Percentiles rank a stretch among this genome's conserved stretches.
Evolutionary conservation across 306 rosid genomes (phyloP).

Genomic region (Styphnolobium japonicum): DNA sequence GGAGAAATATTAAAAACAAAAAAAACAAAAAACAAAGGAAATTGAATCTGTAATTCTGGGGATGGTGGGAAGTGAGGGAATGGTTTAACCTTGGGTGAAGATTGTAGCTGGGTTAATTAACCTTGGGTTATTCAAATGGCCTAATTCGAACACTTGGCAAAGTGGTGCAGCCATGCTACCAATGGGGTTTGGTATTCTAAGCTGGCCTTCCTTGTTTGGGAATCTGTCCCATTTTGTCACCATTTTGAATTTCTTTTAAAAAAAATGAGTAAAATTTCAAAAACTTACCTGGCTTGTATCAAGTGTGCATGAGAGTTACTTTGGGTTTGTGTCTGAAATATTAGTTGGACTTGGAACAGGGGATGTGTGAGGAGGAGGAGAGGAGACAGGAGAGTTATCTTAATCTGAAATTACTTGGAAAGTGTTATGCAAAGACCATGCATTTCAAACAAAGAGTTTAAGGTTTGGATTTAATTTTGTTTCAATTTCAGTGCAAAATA

Average conservation of each 20-base stretch:
- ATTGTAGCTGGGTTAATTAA: constrained; percentile 38
- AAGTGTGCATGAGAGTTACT: constrained; percentile 21
- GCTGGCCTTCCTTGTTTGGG: constrained; percentile 37
- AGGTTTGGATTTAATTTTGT: too few relatives aligned
- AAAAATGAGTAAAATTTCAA: background rate
- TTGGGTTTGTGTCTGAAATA: constrained; percentile 2
- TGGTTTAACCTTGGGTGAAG: constrained; percentile 33
- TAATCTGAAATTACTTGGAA: constrained; percentile 12
- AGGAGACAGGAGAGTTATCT: background rate
- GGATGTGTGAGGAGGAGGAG: background rate
- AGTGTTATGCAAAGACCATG: background rate
- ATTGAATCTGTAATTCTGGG: constrained; percentile 10
- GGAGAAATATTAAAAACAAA: background rate
- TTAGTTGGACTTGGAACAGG: background rate
- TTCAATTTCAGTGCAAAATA: too few relatives aligned
- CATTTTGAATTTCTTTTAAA: background rate
- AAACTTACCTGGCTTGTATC: constrained; percentile 12
- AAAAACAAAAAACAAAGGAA: too few relatives aligned
- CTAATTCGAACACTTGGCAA: constrained; percentile 68
- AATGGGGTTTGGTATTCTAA: constrained; percentile 35
- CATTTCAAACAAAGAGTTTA: background rate
- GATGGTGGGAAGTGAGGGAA: background rate
- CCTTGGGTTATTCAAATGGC: constrained; percentile 46
- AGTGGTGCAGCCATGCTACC: constrained; percentile 83
- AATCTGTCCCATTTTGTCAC: constrained; percentile 19